Evolutionary conservation across 192 early-diverging fungal genomes (phyloP).

Genomic region (Entophlyctis helioformis): DNA sequence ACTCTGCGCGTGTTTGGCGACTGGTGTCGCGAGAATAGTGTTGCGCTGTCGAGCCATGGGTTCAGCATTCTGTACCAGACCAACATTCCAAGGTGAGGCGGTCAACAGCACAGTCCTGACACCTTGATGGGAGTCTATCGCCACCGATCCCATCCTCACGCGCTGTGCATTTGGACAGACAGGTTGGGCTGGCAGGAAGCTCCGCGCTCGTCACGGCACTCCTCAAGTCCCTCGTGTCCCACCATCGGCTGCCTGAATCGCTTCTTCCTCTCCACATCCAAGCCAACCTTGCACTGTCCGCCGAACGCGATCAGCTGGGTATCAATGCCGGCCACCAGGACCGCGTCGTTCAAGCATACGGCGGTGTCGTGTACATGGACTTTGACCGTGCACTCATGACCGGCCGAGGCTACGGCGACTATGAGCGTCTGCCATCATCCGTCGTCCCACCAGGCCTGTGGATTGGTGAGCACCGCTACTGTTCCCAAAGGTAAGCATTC

Average conservation of each 20-base stretch:
- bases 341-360: constrained; percentile 49
- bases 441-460: constrained; percentile 26
- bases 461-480: too few species aligned
- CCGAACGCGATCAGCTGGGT: constrained; percentile 41
- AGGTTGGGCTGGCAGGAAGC: constrained; percentile 30
- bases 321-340: constrained; percentile 53
- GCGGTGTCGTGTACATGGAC: constrained; percentile 54
- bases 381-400: constrained; percentile 38
- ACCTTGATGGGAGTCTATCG: too few species aligned
- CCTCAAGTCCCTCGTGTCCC: constrained; percentile 27
- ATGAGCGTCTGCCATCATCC: constrained; percentile 19
- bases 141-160: too few species aligned
- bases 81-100: constrained; percentile 50
- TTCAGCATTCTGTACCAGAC: constrained; percentile 40
- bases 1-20: constrained; percentile 40
- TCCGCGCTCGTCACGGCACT: constrained; percentile 48
- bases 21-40: constrained; percentile 19
- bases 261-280: constrained; percentile 32
- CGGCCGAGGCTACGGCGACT: constrained; percentile 32
- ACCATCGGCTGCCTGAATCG: constrained; percentile 5
- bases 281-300: constrained; percentile 39
- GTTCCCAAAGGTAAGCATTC: too few species aligned
- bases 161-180: constrained; percentile 6
- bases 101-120: too few species aligned
- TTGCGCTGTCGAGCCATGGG: constrained; percentile 22